A percentile compares a stretch with the other conserved stretches of the same genome.
These are phyloP conservation scores for Verbena officinalis DNA, from an alignment of 257 asterid species.

Conservation along the genomic window DNA sequence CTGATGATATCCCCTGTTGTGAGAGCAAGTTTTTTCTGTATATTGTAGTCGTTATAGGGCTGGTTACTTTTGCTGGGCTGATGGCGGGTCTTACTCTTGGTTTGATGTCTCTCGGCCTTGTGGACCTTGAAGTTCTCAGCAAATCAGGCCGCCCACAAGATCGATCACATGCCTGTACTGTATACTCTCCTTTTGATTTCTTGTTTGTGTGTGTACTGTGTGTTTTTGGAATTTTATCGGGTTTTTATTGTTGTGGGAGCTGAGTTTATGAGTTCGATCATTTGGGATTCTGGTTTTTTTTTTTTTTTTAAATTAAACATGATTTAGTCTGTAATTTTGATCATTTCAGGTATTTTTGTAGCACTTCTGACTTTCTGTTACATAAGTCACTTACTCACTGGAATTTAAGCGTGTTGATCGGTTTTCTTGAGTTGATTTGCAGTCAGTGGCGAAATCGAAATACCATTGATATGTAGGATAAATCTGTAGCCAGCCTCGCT, in stretches of 20 bases:
- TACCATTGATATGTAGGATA: no score
- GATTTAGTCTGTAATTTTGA: not conserved
- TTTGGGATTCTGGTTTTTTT: constrained; percentile 26
- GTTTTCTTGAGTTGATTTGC: constrained; percentile 22
- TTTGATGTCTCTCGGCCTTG: constrained; percentile 97
- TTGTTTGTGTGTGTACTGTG: not conserved
- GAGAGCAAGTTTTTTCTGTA: constrained; percentile 53
- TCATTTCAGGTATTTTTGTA: constrained; percentile 10
- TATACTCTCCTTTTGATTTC: constrained; percentile 23
- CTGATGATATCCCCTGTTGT: constrained; percentile 68
- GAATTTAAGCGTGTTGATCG: constrained; percentile 6
- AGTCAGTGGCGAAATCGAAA: constrained; percentile 4
- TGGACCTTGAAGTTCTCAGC: constrained; percentile 98
- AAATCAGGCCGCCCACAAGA: constrained; percentile 89
- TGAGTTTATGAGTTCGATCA: constrained; percentile 15
- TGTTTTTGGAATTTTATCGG: not conserved
- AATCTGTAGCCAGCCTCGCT: constrained; percentile 20
- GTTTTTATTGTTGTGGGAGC: constrained; percentile 18
- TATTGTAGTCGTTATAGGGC: constrained; percentile 55
- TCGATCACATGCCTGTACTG: constrained; percentile 84
- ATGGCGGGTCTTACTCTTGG: constrained; percentile 99
- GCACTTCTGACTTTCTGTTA: not conserved
- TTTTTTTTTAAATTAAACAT: not conserved
- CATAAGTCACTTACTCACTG: not conserved
- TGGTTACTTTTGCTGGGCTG: constrained; percentile 87